Evolutionary conservation across 2,329 filamentous ascomycete species (phyloP).

Genomic region (Scedosporium apiospermum): DNA sequence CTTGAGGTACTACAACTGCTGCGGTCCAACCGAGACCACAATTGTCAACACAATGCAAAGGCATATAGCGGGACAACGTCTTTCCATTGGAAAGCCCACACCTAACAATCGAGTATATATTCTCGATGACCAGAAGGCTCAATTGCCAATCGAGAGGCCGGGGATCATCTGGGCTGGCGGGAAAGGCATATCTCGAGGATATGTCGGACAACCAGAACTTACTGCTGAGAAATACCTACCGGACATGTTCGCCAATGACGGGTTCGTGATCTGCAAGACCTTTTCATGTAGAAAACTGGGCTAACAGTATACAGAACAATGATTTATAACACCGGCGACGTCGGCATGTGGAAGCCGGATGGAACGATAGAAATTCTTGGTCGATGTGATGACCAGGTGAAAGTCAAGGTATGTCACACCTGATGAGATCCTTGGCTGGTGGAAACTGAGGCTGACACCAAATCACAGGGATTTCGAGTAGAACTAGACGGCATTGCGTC

Average conservation of each 20-base stretch:
- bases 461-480: constrained; percentile 42
- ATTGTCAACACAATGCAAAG: constrained; percentile 48
- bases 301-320: constrained; percentile 20
- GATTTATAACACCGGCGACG: constrained; percentile 54
- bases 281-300: constrained; percentile 1
- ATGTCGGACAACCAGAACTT: constrained; percentile 41
- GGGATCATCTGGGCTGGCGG: constrained; percentile 51
- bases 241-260: constrained; percentile 32
- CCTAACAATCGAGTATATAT: constrained; percentile 49
- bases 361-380: constrained; percentile 46
- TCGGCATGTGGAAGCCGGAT: constrained; percentile 43
- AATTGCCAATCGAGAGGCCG: constrained; percentile 34
- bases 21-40: constrained; percentile 50
- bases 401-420: constrained; percentile 36
- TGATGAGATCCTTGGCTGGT: not conserved
- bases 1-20: constrained; percentile 44
- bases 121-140: constrained; percentile 32
- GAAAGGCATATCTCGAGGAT: constrained; percentile 43
- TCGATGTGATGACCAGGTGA: constrained; percentile 52
- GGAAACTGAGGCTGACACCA: not conserved
- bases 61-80: constrained; percentile 32
- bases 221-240: constrained; percentile 38
- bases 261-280: constrained; percentile 4
- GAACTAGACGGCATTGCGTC: constrained; percentile 48
- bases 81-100: constrained; percentile 46